Conservation (phyloP, 306 rosid genomes). For the Cicer yamashitae region DNA sequence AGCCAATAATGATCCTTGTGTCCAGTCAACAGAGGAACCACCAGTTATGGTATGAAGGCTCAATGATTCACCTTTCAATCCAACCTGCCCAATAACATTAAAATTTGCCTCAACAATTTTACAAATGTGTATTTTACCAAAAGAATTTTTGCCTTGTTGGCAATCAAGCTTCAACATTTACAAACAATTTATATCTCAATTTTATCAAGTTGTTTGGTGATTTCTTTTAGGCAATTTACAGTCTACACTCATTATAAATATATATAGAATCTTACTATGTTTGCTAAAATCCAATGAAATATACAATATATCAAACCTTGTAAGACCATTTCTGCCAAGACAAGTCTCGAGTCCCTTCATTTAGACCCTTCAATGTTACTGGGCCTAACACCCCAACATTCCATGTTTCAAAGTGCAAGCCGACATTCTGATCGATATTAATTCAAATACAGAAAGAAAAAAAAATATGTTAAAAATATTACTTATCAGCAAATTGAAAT, state of each 20-base stretch:
- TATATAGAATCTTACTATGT: too few species aligned
- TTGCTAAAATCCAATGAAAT: neutral
- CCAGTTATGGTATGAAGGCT: conserved; percentile 62
- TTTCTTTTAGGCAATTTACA: neutral
- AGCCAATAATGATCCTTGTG: conserved; percentile 48
- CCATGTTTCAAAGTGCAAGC: conserved; percentile 80
- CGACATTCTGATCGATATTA: conserved; percentile 69
- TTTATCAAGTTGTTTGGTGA: neutral
- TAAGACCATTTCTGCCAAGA: conserved; percentile 86
- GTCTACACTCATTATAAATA: too few species aligned
- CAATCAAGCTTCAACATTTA: too few species aligned
- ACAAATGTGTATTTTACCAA: too few species aligned
- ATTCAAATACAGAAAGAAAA: conserved; percentile 28
- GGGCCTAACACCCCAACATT: conserved; percentile 81
- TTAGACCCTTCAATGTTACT: conserved; percentile 66
- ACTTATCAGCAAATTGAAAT: neutral
- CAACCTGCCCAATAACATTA: conserved; percentile 62
- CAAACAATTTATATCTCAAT: neutral
- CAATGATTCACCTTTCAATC: conserved; percentile 84
- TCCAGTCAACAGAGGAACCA: conserved; percentile 65
- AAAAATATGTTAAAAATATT: conserved; percentile 4
- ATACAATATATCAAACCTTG: conserved; percentile 62
- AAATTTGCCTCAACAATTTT: conserved; percentile 3
- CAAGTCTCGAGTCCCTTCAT: conserved; percentile 71
- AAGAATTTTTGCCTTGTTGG: too few species aligned